Percentiles rank a stretch among this genome's conserved stretches.
Evolutionary conservation across 2,329 filamentous ascomycete species (phyloP).

Genomic region (Helotiales sp.): DNA sequence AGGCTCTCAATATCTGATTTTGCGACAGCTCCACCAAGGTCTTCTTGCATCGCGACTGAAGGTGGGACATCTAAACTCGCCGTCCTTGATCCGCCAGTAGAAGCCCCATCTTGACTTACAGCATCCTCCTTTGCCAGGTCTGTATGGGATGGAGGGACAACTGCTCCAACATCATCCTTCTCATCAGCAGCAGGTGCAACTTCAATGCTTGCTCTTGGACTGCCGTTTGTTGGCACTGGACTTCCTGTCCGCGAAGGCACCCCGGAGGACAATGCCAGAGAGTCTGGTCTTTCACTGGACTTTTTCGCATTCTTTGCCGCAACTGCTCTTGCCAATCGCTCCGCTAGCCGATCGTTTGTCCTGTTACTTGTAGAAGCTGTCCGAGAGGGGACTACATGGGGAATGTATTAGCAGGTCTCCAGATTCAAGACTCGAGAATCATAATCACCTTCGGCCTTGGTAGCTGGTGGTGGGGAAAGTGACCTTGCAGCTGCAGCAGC

Average conservation of each 20-base stretch:
- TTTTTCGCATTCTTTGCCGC: slow-evolving; percentile 62
- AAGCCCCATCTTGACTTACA: slow-evolving; percentile 7
- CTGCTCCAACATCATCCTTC: slow-evolving; percentile 6
- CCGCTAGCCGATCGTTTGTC: slow-evolving; percentile 81
- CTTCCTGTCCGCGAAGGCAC: slow-evolving; percentile 53
- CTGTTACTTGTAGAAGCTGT: slow-evolving; percentile 62
- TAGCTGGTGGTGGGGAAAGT: slow-evolving; percentile 37
- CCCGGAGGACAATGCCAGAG: slow-evolving; percentile 50
- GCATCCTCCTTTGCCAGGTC: neutral
- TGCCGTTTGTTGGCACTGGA: slow-evolving; percentile 46
- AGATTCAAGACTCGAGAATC: slow-evolving; percentile 11
- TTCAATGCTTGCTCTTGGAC: slow-evolving; percentile 46
- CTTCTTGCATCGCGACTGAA: neutral
- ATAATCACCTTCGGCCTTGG: slow-evolving; percentile 36
- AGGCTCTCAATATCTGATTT: slow-evolving; percentile 21
- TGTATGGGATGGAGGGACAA: neutral
- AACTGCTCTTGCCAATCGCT: slow-evolving; percentile 84
- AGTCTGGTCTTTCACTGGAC: slow-evolving; percentile 44
- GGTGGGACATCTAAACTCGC: slow-evolving; percentile 5
- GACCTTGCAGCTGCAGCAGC: slow-evolving; percentile 42
- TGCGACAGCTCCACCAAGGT: slow-evolving; percentile 14
- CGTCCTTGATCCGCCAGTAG: slow-evolving; percentile 19
- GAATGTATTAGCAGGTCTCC: slow-evolving; percentile 27
- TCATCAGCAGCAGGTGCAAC: slow-evolving; percentile 20
- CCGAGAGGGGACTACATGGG: slow-evolving; percentile 52